Base-by-base conservation (phyloP, 306 rosid genomes). In the Abrus precatorius region DNA sequence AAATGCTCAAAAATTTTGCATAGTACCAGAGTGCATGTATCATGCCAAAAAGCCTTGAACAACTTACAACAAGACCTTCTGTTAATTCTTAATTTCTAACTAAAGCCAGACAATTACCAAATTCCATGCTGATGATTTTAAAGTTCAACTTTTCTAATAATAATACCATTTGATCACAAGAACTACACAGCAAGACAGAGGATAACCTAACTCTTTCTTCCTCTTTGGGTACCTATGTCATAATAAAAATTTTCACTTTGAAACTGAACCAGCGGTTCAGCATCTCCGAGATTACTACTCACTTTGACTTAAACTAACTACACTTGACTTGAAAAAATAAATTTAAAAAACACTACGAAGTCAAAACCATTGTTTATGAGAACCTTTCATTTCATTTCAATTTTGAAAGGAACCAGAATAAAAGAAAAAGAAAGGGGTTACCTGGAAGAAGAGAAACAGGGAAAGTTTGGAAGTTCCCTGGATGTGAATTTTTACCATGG, bases 391-490 rank as follows among this genome's bases (percentile, higher is more conserved):
- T 34, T 69, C 32, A 64, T n/a, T 9, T 67, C 30, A 60, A 67
- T 5, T 74, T 50, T 67, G 45, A 20, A 64, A 66, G n/a, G 4
- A 70, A 38, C 9, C 1, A 64, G 7, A 38, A 56, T 4, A 7
- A 60, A 69, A 69, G 7, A 14, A 38, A 30, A 44, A 27, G n/a
- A 3, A 45, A 74, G 48, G 79, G 69, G 75, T 75, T 75, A 80
- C 87, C 87, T 27, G 84, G 4, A 60, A 12, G 64, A 69, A 76
- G 82, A 69, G 82, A 80, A 80, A 84, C 34, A 53, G 83, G 81
- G 80, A 54, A 84, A 75, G 70, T 84, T 53, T 84, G 83, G 59
- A 62, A 67, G 79, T 57, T 79, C 0, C 54, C 69, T 4, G 86
- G 78, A 67, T 78, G 43, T 11, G 83, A 72, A 53, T 67, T 87